Evolutionary conservation across 2,329 filamentous ascomycete species (phyloP), one percentile per base, ranked within the genome.

Genomic region (Sphaerulina populicola): DNA sequence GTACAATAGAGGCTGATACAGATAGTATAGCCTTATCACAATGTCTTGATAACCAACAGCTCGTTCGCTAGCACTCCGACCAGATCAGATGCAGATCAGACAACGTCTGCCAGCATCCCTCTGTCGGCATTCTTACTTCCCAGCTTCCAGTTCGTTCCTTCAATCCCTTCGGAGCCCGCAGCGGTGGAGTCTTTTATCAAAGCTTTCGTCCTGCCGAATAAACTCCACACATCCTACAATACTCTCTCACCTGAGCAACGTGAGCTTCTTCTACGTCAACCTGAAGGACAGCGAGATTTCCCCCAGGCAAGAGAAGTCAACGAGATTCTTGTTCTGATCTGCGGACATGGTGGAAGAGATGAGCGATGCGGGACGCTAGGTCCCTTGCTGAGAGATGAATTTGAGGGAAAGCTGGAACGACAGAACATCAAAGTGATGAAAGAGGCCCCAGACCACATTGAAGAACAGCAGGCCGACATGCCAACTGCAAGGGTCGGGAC

Each of bases 291-390:
- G 23, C 47, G 63, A 0, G 57, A 68, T 0, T 72, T 88, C 2
- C 69, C 70, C 1, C 75, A 76, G 1, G 82, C 87, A 4, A 71
- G 77, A 9, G 77, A 81, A 52, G 77, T 86, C 7, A 64, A 77
- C 12, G 83, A 89, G 55, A 74, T 89, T 4, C 62, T 87, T n/a
- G 79, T 98, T 29, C 71, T 97, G 15, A 84, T 96, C 39, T 98
- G 93, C 64, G 88, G 89, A 0, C 93, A 98, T 62, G 85, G 84
- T 11, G 82, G 82, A 2, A 77, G 93, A 9, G 93, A 98, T 65
- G 73, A 76, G 62, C 78, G 93, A 46, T 98, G 93, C 63, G 91
- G 93, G 0, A 71, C 87, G 18, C 75, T 91, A 57, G 90, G 88
- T 0, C 88, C 89, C 0, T 69, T 88, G 1, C 72, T 97, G 11